phyloP scores from a whole-genome alignment of 108 stramenopile genomes.

The Cyclostephanos tholiformis region DNA sequence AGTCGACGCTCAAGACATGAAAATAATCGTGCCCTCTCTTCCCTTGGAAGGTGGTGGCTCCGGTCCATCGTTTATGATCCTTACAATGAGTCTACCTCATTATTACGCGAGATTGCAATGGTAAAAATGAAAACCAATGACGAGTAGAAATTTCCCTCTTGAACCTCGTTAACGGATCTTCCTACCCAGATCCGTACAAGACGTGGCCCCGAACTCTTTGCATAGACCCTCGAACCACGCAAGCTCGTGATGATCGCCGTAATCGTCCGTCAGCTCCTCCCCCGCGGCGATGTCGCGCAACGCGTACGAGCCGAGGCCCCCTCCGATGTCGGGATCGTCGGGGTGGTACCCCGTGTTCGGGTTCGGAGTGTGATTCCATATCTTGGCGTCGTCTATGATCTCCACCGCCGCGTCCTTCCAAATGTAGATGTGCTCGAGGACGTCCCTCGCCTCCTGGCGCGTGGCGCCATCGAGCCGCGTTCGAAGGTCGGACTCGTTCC shows the following conservation, averaged over 20 bases:
- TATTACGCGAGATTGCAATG: not conserved
- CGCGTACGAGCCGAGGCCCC: slow-evolving; percentile 20
- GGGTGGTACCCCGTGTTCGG: not conserved
- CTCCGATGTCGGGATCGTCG: not conserved
- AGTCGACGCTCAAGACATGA: no score
- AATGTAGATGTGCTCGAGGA: not conserved
- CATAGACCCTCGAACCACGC: not conserved
- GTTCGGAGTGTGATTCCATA: not conserved
- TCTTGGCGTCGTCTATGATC: not conserved
- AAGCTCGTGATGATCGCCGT: slow-evolving; percentile 36
- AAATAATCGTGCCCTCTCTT: no score
- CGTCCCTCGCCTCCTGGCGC: not conserved
- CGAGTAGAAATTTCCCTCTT: not conserved
- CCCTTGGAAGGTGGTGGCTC: no score
- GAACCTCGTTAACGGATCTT: not conserved
- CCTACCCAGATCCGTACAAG: not conserved
- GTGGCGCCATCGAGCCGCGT: not conserved
- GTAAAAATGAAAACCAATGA: not conserved
- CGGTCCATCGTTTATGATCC: no score
- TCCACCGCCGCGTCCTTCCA: not conserved
- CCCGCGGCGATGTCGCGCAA: slow-evolving; percentile 53
- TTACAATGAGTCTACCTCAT: no score
- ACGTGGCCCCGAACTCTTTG: not conserved
- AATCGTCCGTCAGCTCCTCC: slow-evolving; percentile 71
- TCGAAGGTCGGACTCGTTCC: not conserved